These are phyloP conservation scores for Microcera coccophila DNA, from an alignment of 2,329 filamentous ascomycete genomes.

Conservation along the genomic window DNA sequence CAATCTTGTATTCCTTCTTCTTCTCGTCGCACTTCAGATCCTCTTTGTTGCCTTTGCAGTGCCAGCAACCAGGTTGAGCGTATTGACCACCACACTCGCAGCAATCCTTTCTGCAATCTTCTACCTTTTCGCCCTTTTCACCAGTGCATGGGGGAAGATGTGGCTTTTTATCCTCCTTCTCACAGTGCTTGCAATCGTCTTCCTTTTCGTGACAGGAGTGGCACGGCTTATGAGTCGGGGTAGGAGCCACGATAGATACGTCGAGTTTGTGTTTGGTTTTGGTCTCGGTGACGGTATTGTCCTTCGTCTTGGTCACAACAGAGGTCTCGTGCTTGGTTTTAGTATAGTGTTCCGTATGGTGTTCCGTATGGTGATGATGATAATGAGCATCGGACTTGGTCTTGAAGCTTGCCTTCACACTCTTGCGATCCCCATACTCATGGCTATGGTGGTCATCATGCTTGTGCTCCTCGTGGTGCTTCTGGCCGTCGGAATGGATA, in stretches of 20 bases:
- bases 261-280: no score
- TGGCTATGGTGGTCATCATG: slow-evolving; percentile 1
- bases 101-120: background rate
- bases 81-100: background rate
- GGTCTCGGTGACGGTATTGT: slow-evolving; percentile 10
- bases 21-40: no score
- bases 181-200: background rate
- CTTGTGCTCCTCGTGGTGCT: slow-evolving; percentile 3
- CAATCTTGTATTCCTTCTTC: background rate
- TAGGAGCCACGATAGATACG: no score
- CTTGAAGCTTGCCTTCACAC: no score
- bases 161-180: no score
- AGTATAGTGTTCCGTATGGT: slow-evolving; percentile 14
- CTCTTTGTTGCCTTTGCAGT: background rate
- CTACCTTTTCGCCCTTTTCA: background rate
- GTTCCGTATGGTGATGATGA: background rate
- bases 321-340: slow-evolving; percentile 9
- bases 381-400: background rate
- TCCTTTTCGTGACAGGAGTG: background rate
- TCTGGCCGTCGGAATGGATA: background rate
- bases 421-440: background rate
- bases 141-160: no score
- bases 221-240: background rate
- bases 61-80: background rate
- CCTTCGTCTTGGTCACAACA: slow-evolving; percentile 9